Percentiles rank a stretch among this genome's conserved stretches.
Conservation (phyloP, 2,329 filamentous ascomycete genomes). For the Phialophora chinensis region DNA sequence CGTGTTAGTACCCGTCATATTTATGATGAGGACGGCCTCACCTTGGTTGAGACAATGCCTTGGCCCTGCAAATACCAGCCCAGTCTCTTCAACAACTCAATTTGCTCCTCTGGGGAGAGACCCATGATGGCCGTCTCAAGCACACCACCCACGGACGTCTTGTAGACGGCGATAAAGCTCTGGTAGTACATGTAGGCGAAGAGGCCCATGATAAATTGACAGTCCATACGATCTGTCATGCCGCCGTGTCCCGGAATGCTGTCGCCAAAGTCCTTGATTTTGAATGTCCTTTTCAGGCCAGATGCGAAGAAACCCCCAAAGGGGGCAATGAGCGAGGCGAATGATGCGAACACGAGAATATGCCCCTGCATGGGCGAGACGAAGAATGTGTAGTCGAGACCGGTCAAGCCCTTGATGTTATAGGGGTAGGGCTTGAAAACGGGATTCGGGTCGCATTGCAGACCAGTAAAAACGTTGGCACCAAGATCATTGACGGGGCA, state of each 20-base stretch:
- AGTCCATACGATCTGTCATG: conserved; percentile 99
- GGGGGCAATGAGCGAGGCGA: conserved; percentile 93
- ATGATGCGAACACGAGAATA: conserved; percentile 85
- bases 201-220: conserved; percentile 99
- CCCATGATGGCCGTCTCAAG: conserved; percentile 92
- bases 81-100: conserved; percentile 72
- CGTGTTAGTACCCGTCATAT: conserved; percentile 23
- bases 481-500: conserved; percentile 97
- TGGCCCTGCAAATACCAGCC: conserved; percentile 70
- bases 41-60: conserved; percentile 61
- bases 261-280: conserved; percentile 99
- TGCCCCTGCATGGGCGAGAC: conserved; percentile 92
- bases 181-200: conserved; percentile 99
- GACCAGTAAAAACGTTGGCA: conserved; percentile 87
- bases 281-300: conserved; percentile 96
- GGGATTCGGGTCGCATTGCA: conserved; percentile 88
- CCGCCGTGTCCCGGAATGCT: conserved; percentile 97
- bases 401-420: conserved; percentile 73
- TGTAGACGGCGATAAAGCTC: conserved; percentile 90
- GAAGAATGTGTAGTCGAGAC: conserved; percentile 72
- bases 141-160: conserved; percentile 81
- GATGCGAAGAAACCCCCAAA: conserved; percentile 99
- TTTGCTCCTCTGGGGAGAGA: conserved; percentile 84
- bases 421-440: conserved; percentile 83
- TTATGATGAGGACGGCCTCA: conserved; percentile 42